Evolutionary conservation across 805 yeast genomes (phyloP), one percentile per base, ranked within the genome.

Genomic region (Candida sithepensis): DNA sequence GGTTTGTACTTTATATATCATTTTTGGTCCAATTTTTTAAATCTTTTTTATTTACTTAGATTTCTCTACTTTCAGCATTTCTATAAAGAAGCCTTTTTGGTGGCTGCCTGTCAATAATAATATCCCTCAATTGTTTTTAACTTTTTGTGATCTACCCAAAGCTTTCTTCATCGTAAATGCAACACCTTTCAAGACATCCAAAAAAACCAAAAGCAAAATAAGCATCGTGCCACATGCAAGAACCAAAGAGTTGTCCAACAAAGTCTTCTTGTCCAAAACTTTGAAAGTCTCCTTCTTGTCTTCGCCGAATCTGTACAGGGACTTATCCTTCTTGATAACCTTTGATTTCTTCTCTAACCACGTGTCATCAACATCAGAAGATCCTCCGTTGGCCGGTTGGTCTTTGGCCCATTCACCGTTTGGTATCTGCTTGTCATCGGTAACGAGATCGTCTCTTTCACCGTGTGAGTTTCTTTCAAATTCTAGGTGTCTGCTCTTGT

Each of bases 401-500:
- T 57, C 63, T 34, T 57, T 69, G 39, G 55, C 70, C 56, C 57
- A 68, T 43, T 22, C 64, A 59, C 16, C 74, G 66, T 42, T 66
- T 7, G 57, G 56, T 24, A 43, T 41, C 53, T 45, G 64, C 59
- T 42, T 62, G 55, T 40, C 67, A n/a, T 44, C 50, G 13, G 45
- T 44, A 18, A 12, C 36, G 2, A 66, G 50, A 62, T 68, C 16
- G 50, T 43, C 38, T 61, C 21, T 6, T n/a, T 42, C 39, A 10
- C 54, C 56, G 52, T 71, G 71, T 41, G 74, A 64, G 56, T 82
- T 81, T 48, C 84, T 67, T 54, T 85, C 89, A 33, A 71, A 64
- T 47, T 83, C 88, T 3, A 65, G 48, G 39, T 62, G 65, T 45
- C 86, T 70, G 14, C 75, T 60, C 20, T 74, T 74, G 53, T 81